phyloP scores from a whole-genome alignment of 345 rosid genomes.

The Citrus reticulata region DNA sequence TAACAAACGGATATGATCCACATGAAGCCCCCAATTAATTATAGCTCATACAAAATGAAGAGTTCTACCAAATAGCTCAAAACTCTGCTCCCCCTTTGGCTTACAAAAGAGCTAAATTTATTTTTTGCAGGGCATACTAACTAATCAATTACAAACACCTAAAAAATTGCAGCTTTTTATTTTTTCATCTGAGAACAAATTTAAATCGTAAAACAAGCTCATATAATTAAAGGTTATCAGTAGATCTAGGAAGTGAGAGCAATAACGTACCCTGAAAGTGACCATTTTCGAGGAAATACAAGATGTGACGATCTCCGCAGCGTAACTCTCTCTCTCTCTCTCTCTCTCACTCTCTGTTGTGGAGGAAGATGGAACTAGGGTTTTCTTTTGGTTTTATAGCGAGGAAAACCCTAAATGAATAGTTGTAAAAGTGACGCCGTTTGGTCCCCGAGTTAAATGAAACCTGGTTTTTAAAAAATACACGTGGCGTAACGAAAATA shows the following conservation, averaged over 20 bases:
- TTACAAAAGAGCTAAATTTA: not conserved
- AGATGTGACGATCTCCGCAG: not conserved
- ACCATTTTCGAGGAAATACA: conserved; percentile 18
- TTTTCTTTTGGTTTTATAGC: conserved; percentile 9
- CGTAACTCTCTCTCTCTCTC: not conserved
- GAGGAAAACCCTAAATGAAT: conserved; percentile 7
- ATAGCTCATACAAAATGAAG: not conserved
- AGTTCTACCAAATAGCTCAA: not conserved
- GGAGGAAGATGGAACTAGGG: conserved; percentile 2
- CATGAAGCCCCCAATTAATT: not conserved
- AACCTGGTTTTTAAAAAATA: not conserved
- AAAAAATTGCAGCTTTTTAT: too few relatives aligned
- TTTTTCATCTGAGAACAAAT: not conserved
- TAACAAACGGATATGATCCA: not conserved
- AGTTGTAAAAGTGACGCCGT: not conserved
- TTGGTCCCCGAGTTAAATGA: not conserved
- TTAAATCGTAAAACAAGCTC: not conserved
- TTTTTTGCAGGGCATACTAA: not conserved
- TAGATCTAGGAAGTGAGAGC: not conserved
- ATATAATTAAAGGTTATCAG: not conserved
- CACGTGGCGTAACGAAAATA: not conserved
- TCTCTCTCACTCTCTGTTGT: not conserved
- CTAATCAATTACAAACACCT: not conserved
- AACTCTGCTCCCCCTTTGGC: not conserved
- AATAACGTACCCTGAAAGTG: conserved; percentile 15